These are phyloP conservation scores for Apodospora peruviana DNA, from an alignment of 495 filamentous ascomycete species.

Conservation along the genomic window DNA sequence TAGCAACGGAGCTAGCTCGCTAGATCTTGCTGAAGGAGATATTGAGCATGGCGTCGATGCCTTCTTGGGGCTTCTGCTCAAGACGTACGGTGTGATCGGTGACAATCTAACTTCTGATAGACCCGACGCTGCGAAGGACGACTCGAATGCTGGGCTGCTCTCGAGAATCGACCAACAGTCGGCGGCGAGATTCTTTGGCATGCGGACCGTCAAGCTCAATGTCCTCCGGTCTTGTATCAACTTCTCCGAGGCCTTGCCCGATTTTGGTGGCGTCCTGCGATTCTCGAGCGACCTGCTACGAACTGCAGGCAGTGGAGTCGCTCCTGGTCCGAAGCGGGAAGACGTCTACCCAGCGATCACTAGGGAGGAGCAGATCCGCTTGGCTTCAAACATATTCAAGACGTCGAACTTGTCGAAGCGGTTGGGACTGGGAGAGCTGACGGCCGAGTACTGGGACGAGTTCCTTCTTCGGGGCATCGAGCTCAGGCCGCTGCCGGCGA, in stretches of 20 bases:
- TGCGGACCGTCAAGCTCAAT: slow-evolving; percentile 69
- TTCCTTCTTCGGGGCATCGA: slow-evolving; percentile 83
- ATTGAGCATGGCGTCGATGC: slow-evolving; percentile 64
- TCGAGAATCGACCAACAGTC: slow-evolving; percentile 48
- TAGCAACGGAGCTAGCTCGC: slow-evolving; percentile 42
- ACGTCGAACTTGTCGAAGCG: slow-evolving; percentile 70
- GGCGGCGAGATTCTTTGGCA: slow-evolving; percentile 54
- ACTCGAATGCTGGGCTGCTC: slow-evolving; percentile 46
- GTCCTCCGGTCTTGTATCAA: slow-evolving; percentile 80
- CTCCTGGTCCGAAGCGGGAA: slow-evolving; percentile 56
- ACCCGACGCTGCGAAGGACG: slow-evolving; percentile 12
- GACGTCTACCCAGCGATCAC: slow-evolving; percentile 59
- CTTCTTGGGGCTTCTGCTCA: slow-evolving; percentile 43
- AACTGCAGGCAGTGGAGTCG: slow-evolving; percentile 73
- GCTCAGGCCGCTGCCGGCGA: slow-evolving; percentile 44
- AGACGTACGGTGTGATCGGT: slow-evolving; percentile 44
- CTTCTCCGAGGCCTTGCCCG: slow-evolving; percentile 87
- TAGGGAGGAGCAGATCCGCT: slow-evolving; percentile 76
- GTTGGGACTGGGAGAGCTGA: slow-evolving; percentile 60
- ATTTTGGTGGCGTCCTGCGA: slow-evolving; percentile 79
- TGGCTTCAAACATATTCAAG: slow-evolving; percentile 76
- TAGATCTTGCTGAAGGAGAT: slow-evolving; percentile 70
- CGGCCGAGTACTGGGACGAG: slow-evolving; percentile 93
- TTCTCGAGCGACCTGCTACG: slow-evolving; percentile 80
- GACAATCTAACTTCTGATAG: slow-evolving; percentile 19